Base-by-base conservation (phyloP, 1,284 basidiomycete genomes). In the Ceratobasidium sp. region DNA sequence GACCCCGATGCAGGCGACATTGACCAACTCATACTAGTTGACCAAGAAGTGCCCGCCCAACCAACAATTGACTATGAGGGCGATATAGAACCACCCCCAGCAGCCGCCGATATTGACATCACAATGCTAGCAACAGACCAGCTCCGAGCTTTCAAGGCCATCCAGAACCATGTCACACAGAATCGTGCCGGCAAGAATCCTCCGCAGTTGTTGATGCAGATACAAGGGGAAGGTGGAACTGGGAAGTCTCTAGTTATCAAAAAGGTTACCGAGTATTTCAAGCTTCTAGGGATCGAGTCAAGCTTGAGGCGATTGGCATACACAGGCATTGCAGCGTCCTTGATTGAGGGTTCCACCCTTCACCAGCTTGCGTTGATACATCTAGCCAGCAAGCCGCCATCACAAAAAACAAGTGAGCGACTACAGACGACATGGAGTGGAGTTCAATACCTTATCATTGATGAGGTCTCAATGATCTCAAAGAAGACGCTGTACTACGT, bases 341-440 rank as follows among this genome's bases (percentile, higher is more conserved):
- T 82, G 0, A 81, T 83, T 30, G 77, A 80, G 46, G 81, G 81
- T 0, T 21, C 66, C 13, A 84, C 82, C 0, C n/a, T 81, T 0
- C 83, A 84, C 72, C 71, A 11, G 7, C 30, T 74, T 3, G n/a
- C 21, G 32, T 13, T 14, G 5, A 47, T 49, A 1, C 23, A 2
- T 32, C 6, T 18, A 49, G 11, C 21, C 23, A 16, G 32, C 18
- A 21, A 58, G 26, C 18, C 35, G 14, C 11, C 32, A 13, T 44
- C 6, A 14, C 18, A 44, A 21, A 59, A 66, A 11, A 35, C 26
- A 14, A 8, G 28, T 1, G 18, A 41, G 4, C 28, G 61, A n/a
- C 52, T 76, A 0, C 32, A 52, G 11, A 28, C 16, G 9, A 58
- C 54, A 16, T 76, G 76, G 76, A 50, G 43, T 14, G 72, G 58